Percentiles rank a stretch among this genome's conserved stretches.
Evolutionary conservation across 2,329 filamentous ascomycete genomes (phyloP).

Genomic region (Calonectria pauciramosa): DNA sequence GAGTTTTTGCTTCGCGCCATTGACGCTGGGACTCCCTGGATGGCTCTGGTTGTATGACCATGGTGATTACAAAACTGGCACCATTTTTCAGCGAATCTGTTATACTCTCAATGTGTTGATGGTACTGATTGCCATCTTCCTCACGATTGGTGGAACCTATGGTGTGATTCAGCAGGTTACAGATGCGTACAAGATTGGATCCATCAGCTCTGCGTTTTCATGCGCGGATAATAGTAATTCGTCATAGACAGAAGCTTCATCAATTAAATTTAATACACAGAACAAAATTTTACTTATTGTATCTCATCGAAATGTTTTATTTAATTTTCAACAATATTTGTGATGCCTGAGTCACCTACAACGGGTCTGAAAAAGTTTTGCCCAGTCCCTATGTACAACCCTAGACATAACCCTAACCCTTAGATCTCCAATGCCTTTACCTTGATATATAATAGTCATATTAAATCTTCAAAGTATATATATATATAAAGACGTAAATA

Average conservation of each 20-base stretch:
- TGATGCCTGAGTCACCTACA: too few relatives aligned
- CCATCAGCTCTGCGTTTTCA: conserved; percentile 38
- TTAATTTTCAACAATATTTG: too few relatives aligned
- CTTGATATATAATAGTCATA: too few relatives aligned
- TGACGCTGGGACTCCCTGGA: conserved; percentile 23
- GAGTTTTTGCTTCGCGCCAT: conserved; percentile 46
- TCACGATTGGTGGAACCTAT: conserved; percentile 44
- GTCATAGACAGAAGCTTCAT: not conserved
- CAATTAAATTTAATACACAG: not conserved
- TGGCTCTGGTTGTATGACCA: conserved; percentile 25
- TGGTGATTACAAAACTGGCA: not conserved
- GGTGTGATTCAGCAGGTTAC: conserved; percentile 45
- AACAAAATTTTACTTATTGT: not conserved
- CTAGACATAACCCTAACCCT: too few relatives aligned
- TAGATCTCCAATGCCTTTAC: too few relatives aligned
- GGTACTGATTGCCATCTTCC: conserved; percentile 36
- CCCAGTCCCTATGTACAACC: too few relatives aligned
- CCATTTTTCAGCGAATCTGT: not conserved
- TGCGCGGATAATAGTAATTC: conserved; percentile 25
- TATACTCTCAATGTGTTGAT: conserved; percentile 36
- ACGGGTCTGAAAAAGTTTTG: too few relatives aligned
- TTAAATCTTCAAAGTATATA: too few relatives aligned
- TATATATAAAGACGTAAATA: too few relatives aligned
- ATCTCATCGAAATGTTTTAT: not conserved
- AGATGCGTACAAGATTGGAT: conserved; percentile 40